Evolutionary conservation across 352 stramenopile species (phyloP).

Genomic region (Globisporangium perplexum): DNA sequence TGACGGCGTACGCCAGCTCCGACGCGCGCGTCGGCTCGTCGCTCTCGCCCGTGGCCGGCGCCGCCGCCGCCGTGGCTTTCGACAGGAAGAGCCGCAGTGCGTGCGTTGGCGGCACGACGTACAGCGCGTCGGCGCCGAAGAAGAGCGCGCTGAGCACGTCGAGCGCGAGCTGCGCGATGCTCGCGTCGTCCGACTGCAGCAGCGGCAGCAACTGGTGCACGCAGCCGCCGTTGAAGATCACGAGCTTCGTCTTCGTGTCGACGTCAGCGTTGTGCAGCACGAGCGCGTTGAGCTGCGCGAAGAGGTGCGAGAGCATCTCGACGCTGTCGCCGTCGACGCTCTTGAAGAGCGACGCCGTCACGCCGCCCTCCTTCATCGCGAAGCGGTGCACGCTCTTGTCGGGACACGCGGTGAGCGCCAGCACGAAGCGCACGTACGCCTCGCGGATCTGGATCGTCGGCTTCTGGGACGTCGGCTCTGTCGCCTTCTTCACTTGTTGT

Average conservation of each 20-base stretch:
- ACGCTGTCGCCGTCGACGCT: conserved; percentile 65
- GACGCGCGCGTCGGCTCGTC: conserved; percentile 24
- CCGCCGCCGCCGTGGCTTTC: conserved; percentile 18
- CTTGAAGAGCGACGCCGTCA: conserved; percentile 67
- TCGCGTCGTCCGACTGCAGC: conserved; percentile 51
- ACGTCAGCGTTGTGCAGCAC: conserved; percentile 52
- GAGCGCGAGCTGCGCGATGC: conserved; percentile 28
- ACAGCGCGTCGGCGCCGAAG: conserved; percentile 49
- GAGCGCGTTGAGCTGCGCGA: conserved; percentile 29
- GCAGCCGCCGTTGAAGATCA: conserved; percentile 54
- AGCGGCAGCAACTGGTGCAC: conserved; percentile 67
- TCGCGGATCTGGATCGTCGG: conserved; percentile 55
- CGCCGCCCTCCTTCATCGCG: conserved; percentile 62
- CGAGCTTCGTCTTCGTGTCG: conserved; percentile 49
- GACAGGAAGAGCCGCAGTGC: conserved; percentile 38
- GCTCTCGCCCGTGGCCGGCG: background rate
- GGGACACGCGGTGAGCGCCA: conserved; percentile 46
- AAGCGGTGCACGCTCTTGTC: conserved; percentile 82
- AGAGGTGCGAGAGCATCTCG: conserved; percentile 45
- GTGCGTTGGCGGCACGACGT: conserved; percentile 35
- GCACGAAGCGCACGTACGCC: conserved; percentile 59
- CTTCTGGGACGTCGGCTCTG: background rate
- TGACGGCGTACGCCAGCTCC: conserved; percentile 40
- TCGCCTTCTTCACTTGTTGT: too few species aligned
- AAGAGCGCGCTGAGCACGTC: conserved; percentile 51